Evolutionary conservation across 148 eudicot species (phyloP).

Genomic region (Chenopodium berlandieri): DNA sequence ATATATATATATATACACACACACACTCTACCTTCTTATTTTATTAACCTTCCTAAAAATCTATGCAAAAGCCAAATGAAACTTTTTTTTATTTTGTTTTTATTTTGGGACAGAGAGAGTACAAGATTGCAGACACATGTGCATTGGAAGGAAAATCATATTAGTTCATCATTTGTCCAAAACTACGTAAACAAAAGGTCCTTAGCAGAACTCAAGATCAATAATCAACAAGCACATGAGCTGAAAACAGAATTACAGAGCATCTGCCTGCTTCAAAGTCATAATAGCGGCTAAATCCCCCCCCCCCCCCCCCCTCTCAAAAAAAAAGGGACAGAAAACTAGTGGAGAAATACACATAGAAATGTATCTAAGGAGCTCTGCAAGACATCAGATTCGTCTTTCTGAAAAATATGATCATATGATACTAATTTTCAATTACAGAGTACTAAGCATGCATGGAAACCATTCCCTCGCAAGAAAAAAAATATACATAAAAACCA

Average conservation of each 20-base stretch:
- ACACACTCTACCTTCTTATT: too few species aligned
- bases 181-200: background rate
- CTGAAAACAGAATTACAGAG: background rate
- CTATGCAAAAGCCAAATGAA: too few species aligned
- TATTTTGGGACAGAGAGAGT: too few species aligned
- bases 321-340: background rate
- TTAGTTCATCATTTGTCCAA: background rate
- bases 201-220: background rate
- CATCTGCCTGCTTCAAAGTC: background rate
- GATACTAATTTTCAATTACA: background rate
- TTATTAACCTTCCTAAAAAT: too few species aligned
- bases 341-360: background rate
- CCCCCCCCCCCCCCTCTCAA: too few species aligned
- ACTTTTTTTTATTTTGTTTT: too few species aligned
- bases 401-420: background rate
- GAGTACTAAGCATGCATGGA: background rate
- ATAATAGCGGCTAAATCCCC: too few species aligned
- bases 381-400: background rate
- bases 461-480: background rate
- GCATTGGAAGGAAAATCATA: background rate
- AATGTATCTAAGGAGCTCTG: background rate
- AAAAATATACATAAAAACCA: too few species aligned
- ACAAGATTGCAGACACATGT: background rate
- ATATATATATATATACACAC: too few species aligned
- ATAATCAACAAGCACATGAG: background rate